These are phyloP conservation scores for Sordariomycetes sp. DNA, from an alignment of 2,329 filamentous ascomycete genomes.

Conservation along the genomic window DNA sequence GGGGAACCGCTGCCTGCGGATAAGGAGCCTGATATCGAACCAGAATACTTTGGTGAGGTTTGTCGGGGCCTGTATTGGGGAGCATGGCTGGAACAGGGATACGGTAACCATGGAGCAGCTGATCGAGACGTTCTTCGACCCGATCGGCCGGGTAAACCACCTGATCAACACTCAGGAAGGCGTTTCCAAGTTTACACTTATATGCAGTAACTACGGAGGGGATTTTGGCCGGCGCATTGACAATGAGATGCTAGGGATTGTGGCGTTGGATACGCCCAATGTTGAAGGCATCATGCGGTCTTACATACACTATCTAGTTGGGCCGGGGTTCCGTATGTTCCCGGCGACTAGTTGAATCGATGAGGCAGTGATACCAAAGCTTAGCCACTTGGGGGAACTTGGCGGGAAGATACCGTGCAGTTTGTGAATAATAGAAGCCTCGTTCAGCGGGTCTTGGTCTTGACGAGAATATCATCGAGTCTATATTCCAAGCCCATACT, in stretches of 20 bases:
- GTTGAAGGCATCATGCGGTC: neutral
- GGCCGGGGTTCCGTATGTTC: too few species aligned
- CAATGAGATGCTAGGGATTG: neutral
- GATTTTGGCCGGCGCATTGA: neutral
- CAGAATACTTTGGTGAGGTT: constrained; percentile 30
- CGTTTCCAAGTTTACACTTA: neutral
- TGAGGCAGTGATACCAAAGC: too few species aligned
- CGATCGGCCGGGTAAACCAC: neutral
- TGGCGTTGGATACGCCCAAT: neutral
- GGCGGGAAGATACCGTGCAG: too few species aligned
- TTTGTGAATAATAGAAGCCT: too few species aligned
- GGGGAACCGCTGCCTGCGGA: constrained; percentile 32
- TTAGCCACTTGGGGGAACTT: too few species aligned
- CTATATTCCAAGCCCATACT: too few species aligned
- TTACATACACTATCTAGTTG: neutral
- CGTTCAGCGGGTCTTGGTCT: too few species aligned
- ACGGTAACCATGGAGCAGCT: neutral
- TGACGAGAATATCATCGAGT: too few species aligned
- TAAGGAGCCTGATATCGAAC: constrained; percentile 27
- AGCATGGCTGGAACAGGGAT: constrained; percentile 13
- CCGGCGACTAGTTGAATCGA: too few species aligned
- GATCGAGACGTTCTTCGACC: neutral
- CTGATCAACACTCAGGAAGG: neutral
- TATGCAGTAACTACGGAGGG: neutral
- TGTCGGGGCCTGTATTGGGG: constrained; percentile 32